Base-by-base conservation (phyloP, 805 yeast genomes). In the Candida schatavii region DNA sequence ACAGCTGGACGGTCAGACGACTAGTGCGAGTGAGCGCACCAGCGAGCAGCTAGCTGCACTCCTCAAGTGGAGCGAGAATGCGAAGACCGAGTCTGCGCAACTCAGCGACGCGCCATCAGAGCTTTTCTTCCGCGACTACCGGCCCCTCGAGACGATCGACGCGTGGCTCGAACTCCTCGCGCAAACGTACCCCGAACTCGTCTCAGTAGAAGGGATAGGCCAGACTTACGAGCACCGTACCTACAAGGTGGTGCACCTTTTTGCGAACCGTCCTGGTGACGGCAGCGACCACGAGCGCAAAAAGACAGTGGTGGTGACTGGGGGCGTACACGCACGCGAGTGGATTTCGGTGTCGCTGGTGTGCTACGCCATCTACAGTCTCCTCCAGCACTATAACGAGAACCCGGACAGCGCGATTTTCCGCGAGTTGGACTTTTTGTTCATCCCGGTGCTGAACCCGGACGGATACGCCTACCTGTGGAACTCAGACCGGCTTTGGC, bases 401-500 rank as follows among this genome's bases (percentile, higher is more conserved):
- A 50, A 64, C 40, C 71, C 69, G 1, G 78, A 73, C 43, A 67
- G 68, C 3, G 61, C 59, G 25, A 79, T 68, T 45, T 61, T 88
- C 45, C 66, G 80, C 35, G 64, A 78, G 35, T 60, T 87, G 44
- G 91, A 88, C 53, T 85, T 85, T 51, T 59, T 86, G 26, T 80
- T 89, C 48, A 72, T 88, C 23, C 97, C 97, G 0, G 86, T 88
- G 10, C 76, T 82, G 61, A 89, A 89, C 55, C 96, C 96, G 1
- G 97, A 89, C 62, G 97, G 97, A 0, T 89, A 89, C 58, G 86
- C 72, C 11, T 84, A 85, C 58, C 72, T 95, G 2, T 89, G 97
- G 96, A 72, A 70, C 2, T 55, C 65, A 21, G 96, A 89, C 57
- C 68, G 97, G 43, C 66, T 89, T 45, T 89, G 97, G 97, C 69